Base-by-base conservation (phyloP, 2,329 filamentous ascomycete species). In the Lasiodiplodia sp. region DNA sequence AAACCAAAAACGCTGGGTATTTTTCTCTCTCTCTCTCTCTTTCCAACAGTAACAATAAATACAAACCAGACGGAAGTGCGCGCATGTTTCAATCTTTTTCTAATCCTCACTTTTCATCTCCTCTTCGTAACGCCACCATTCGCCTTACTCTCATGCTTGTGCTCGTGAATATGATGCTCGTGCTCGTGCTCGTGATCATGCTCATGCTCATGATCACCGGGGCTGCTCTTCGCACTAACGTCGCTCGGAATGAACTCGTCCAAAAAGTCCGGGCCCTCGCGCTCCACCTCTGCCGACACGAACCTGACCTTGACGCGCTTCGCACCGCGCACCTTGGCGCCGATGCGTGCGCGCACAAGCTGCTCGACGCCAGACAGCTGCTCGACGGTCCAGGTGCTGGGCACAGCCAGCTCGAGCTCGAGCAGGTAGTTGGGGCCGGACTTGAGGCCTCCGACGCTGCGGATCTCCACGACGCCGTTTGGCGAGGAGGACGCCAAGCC, bases 381-480 rank as follows among this genome's bases (percentile, higher is more conserved):
- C 66, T 90, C 87, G 6, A 99, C 83, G 0, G 91, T 91, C 91
- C 92, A 97, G 40, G 84, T 83, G 25, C 86, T 87, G 0, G 95
- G 93, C 18, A 96, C 92, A 2, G 88, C 91, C 70, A 98, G 82
- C 79, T 97, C 94, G 8, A 99, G 80, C 74, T 98, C 96, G 73
- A 98, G 90, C 37, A 98, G 85, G 78, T 96, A 97, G 82, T 97
- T 99, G 80, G 97, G 96, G 37, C 96, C 96, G 3, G 93, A 96
- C 82, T 99, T 99, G 81, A 97, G 87, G 67, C 96, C 96, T 72
- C 93, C 92, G 3, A 98, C 87, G 55, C 92, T 91, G 55, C 91
- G 87, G 56, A 97, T 82, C 75, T 92, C 68, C 23, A 91, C 75
- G 60, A 71, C 72, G 40, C 72, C 55, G 2, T 18, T 51, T 10